Percentiles rank a stretch among this genome's conserved stretches.
These are phyloP conservation scores for Lepidium africanum DNA, from an alignment of 345 rosid species.

Conservation along the genomic window DNA sequence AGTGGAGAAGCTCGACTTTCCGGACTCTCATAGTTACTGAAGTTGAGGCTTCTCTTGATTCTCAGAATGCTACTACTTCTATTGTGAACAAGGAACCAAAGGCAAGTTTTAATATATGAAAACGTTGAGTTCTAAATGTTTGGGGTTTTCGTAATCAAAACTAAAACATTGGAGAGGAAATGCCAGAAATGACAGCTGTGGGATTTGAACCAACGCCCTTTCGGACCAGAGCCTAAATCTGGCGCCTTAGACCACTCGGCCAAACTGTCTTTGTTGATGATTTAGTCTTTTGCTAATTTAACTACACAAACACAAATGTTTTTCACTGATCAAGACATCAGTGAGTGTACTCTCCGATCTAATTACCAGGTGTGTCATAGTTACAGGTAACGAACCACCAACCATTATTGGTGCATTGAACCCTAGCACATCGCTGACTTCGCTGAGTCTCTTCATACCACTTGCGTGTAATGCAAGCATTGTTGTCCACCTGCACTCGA, in stretches of 20 bases:
- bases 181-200: constrained; percentile 99
- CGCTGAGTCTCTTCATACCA: constrained; percentile 51
- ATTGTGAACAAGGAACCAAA: too few species aligned
- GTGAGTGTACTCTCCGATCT: constrained; percentile 20
- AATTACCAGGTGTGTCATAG: constrained; percentile 51
- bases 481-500: constrained; percentile 11
- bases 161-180: too few species aligned
- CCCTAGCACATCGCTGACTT: constrained; percentile 56
- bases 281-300: too few species aligned
- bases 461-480: constrained; percentile 70
- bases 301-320: too few species aligned
- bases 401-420: constrained; percentile 37
- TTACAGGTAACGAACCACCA: constrained; percentile 48
- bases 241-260: constrained; percentile 99
- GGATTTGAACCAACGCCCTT: constrained; percentile 99
- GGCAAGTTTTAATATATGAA: too few species aligned
- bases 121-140: too few species aligned
- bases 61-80: too few species aligned
- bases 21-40: too few species aligned
- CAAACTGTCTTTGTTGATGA: constrained; percentile 39
- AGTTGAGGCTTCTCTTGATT: too few species aligned
- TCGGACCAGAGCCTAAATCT: constrained; percentile 99
- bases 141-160: too few species aligned
- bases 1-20: too few species aligned
- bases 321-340: background rate